phyloP scores from a whole-genome alignment of 2,329 filamentous ascomycete genomes.

The Exophiala bonariae region DNA sequence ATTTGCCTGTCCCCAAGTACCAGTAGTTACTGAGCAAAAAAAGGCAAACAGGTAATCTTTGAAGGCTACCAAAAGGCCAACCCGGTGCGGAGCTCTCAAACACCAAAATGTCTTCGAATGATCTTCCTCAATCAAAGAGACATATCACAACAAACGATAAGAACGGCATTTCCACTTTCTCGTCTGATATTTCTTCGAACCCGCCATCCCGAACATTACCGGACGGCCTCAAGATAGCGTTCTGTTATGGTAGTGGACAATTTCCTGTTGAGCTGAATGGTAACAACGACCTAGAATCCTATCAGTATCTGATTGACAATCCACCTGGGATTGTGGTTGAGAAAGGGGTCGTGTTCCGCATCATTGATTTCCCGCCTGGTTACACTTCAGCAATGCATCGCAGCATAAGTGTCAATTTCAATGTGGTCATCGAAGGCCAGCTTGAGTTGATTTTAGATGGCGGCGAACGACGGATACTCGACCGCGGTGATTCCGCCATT shows the following conservation, averaged over 20 bases:
- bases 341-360: constrained; percentile 10
- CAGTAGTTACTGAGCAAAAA: too few species aligned
- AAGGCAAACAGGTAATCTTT: too few species aligned
- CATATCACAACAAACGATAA: constrained; percentile 8
- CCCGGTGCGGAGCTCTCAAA: too few species aligned
- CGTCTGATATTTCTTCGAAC: not conserved
- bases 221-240: constrained; percentile 1
- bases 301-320: constrained; percentile 8
- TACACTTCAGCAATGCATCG: constrained; percentile 49
- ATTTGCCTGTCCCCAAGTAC: too few species aligned
- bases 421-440: constrained; percentile 54
- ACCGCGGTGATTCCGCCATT: constrained; percentile 53
- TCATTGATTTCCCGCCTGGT: constrained; percentile 48
- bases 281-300: constrained; percentile 8
- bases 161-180: constrained; percentile 5
- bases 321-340: constrained; percentile 15
- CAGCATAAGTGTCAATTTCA: constrained; percentile 55
- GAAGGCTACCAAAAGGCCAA: too few species aligned
- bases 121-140: constrained; percentile 1
- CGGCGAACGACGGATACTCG: constrained; percentile 47
- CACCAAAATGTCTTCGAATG: not conserved
- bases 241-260: constrained; percentile 9
- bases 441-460: constrained; percentile 53
- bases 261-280: constrained; percentile 8
- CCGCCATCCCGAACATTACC: not conserved